These are phyloP conservation scores for Malassezia arunalokei DNA, from an alignment of 1,284 basidiomycete species.

Conservation along the genomic window DNA sequence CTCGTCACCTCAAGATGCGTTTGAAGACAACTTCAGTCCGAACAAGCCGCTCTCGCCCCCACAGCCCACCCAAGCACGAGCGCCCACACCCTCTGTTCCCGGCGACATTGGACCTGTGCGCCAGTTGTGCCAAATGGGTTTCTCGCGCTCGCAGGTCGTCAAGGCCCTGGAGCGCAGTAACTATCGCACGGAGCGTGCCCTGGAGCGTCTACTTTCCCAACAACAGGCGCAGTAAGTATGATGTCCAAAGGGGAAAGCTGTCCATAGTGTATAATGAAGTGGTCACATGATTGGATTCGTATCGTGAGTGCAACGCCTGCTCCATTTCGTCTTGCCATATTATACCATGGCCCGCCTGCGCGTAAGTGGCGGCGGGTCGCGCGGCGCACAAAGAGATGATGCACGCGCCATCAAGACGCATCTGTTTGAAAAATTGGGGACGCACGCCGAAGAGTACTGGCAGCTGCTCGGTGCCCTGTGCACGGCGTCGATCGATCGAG, in stretches of 20 bases:
- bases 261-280: neutral
- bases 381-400: neutral
- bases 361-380: neutral
- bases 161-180: constrained; percentile 39
- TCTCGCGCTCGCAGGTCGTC: constrained; percentile 34
- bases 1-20: neutral
- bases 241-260: neutral
- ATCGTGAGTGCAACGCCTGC: neutral
- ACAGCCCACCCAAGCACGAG: neutral
- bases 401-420: constrained; percentile 8
- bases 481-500: constrained; percentile 44
- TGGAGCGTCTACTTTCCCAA: constrained; percentile 30
- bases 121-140: constrained; percentile 44
- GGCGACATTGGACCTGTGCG: constrained; percentile 40
- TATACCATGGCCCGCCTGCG: neutral
- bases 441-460: constrained; percentile 46
- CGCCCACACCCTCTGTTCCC: constrained; percentile 26
- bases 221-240: neutral
- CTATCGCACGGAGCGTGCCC: constrained; percentile 41
- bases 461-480: constrained; percentile 44
- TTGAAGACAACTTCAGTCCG: neutral
- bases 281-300: neutral
- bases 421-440: constrained; percentile 26
- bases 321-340: neutral
- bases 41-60: neutral